Base-by-base conservation (phyloP, 345 rosid genomes). In the Eucalyptus cladocalyx region DNA sequence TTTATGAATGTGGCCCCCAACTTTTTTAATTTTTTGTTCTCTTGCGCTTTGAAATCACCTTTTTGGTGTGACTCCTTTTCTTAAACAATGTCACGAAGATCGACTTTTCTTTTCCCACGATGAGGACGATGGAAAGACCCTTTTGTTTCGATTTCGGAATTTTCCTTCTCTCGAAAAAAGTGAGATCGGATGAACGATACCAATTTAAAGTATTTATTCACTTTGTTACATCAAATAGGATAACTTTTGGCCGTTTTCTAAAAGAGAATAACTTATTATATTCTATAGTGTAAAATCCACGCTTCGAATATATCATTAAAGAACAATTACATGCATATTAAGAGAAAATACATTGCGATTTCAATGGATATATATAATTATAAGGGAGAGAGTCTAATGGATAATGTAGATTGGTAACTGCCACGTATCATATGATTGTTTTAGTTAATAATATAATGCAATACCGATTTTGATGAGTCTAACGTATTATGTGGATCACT, bases 351-450 rank as follows among this genome's bases (percentile, higher is more conserved):
- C 16, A 76, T 0, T 21, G 1, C 2, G 4, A 40, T 40, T 76
- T 76, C 47, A 40, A 40, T 2, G 9, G 4, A 21, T 34, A 7
- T 51, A 51, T 17, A 17, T 17, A 53, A 18, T 53, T 8, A 11
- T 2, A 5, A 19, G 3, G 10, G 23, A 17, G 40, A 15, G 1
- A 15, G 2, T 5, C 2, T 11, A 34, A 10, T 34, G 4, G 13
- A 34, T 69, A 11, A 69, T 4, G 0, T 15, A 13, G 21, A 16
- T 7, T 7, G 2, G 3, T n/a, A 40, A 65, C 0, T 8, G 3
- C 5, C 11, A 7, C 3, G 3, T 4, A 16, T 7, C 10, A 65
- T 15, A 8, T 17, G 19, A n/a, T 7, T 32, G 0, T 15, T 14
- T n/a, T n/a, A n/a, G 19, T n/a, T 15, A n/a, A 65, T 65, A 30